These are phyloP conservation scores for Phaeoacremonium minimum DNA, from an alignment of 2,329 filamentous ascomycete species.

Conservation along the genomic window DNA sequence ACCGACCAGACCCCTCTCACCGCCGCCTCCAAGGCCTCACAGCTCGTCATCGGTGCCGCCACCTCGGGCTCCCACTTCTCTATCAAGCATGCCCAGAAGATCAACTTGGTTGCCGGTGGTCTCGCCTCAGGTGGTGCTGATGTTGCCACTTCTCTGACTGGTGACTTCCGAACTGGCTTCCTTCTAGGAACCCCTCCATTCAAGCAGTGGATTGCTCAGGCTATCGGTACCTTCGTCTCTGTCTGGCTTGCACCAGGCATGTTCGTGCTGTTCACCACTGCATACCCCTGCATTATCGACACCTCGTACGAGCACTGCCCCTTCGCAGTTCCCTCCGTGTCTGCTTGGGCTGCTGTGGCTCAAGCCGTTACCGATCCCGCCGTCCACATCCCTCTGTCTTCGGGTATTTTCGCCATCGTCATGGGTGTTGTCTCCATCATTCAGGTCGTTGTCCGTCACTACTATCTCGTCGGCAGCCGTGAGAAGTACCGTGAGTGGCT, in stretches of 20 bases:
- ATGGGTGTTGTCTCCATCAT: conserved; percentile 46
- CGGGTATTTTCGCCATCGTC: conserved; percentile 53
- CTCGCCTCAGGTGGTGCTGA: conserved; percentile 52
- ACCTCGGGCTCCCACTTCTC: conserved; percentile 50
- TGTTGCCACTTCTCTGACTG: conserved; percentile 48
- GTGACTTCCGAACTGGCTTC: conserved; percentile 66
- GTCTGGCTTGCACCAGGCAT: conserved; percentile 63
- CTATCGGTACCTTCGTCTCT: conserved; percentile 57
- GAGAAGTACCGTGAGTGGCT: conserved; percentile 52
- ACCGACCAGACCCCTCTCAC: conserved; percentile 62
- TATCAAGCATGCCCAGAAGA: conserved; percentile 49
- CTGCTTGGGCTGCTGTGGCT: conserved; percentile 63
- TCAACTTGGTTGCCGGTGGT: conserved; percentile 62
- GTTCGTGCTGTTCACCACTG: conserved; percentile 63
- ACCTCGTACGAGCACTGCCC: conserved; percentile 43
- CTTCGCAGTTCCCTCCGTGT: conserved; percentile 59
- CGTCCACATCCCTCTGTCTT: conserved; percentile 49
- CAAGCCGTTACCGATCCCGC: conserved; percentile 53
- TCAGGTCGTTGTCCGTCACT: conserved; percentile 51
- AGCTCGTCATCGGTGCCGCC: conserved; percentile 63
- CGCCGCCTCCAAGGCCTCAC: conserved; percentile 63
- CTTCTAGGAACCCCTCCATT: conserved; percentile 60
- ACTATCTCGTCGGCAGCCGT: conserved; percentile 44
- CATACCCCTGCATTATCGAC: conserved; percentile 64
- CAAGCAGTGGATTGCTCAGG: conserved; percentile 64